Percentiles rank a stretch among this genome's conserved stretches.
Conservation (phyloP, 257 asterid genomes). For the Primulina tabacum region DNA sequence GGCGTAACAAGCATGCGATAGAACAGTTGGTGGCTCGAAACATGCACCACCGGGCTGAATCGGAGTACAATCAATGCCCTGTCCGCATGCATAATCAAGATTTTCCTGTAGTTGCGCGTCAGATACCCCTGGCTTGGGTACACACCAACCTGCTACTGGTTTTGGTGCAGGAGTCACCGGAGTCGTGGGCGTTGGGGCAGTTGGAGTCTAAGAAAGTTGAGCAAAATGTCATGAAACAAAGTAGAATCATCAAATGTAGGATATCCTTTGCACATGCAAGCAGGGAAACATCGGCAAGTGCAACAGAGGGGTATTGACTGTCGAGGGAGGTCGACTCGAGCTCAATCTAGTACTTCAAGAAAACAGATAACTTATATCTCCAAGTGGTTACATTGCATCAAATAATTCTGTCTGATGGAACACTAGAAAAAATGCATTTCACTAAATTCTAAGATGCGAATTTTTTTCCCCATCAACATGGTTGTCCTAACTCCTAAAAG, state of each 20-base stretch:
- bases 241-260: no score
- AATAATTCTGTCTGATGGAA: not conserved
- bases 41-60: conserved; percentile 75
- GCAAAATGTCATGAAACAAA: no score
- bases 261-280: no score
- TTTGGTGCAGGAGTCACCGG: conserved; percentile 39
- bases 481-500: no score
- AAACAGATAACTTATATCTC: not conserved
- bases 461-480: no score
- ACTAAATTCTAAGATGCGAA: no score
- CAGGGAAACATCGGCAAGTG: no score
- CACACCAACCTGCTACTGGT: conserved; percentile 64
- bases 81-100: conserved; percentile 70
- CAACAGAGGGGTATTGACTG: no score
- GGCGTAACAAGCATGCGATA: conserved; percentile 75
- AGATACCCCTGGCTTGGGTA: conserved; percentile 52
- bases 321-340: no score
- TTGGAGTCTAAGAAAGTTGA: conserved; percentile 12
- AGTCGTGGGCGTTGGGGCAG: conserved; percentile 25
- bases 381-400: not conserved
- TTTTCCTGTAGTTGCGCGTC: conserved; percentile 60
- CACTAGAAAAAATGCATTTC: no score
- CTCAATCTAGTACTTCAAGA: no score
- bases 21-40: conserved; percentile 59
- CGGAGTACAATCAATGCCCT: conserved; percentile 67